Evolutionary conservation across 345 rosid genomes (phyloP), one percentile per base, ranked within the genome.

Genomic region (Linum tenue): DNA sequence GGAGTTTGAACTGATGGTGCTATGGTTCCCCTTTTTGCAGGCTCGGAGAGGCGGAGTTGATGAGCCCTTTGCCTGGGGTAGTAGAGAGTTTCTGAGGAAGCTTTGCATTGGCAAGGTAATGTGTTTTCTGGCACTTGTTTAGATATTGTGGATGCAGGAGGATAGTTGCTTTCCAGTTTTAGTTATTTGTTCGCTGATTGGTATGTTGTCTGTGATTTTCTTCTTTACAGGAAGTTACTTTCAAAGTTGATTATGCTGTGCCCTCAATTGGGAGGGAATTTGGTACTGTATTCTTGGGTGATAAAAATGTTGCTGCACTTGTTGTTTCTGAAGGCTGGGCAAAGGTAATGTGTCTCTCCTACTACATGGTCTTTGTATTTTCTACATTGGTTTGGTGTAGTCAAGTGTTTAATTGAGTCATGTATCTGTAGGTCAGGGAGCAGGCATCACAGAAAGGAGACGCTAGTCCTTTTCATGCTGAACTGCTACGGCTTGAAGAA

Each of bases 31-130:
- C 10, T 59, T 35, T 69, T 64, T 12, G 15, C 66, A 89, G 96
- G 96, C 96, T 37, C 94, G 96, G 12, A 81, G 91, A 78, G 95
- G 91, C 73, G 95, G 95, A 58, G 53, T 73, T 60, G 99, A 95
- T 70, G 99, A 95, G 82, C 80, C 91, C 14, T 94, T 90, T 76
- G 99, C 99, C 55, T 94, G 99, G 99, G 88, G 84, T 62, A 90
- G 97, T 81, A 85, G 91, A 67, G 97, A 94, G 70, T 88, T 65
- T 79, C 75, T 94, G 70, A 87, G 99, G 78, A 89, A 89, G 84
- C 90, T 89, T 67, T 91, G 98, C 84, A 83, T 95, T 8, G 99
- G 99, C 63, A 83, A 95, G 99, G 99, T 95, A 61, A 63, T 63
- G 48, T 43, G 41, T 63, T 35, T 5, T 14, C 44, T 65, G 12